Percentiles rank a stretch among this genome's conserved stretches.
phyloP scores from a whole-genome alignment of 768 basidiomycete genomes.

The Mycena galericulata region DNA sequence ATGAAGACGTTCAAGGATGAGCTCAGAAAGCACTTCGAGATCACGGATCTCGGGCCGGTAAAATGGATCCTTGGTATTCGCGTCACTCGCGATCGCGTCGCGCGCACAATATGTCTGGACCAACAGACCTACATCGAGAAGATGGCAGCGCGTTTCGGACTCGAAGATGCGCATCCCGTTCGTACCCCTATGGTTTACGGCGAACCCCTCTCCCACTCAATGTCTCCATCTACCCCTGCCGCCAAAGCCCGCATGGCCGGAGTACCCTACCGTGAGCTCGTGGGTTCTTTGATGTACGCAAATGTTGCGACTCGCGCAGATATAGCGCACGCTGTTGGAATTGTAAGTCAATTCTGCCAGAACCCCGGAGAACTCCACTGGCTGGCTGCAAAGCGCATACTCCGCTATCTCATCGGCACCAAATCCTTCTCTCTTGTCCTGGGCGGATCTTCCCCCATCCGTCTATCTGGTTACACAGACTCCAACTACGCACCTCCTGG shows the following conservation, averaged over 20 bases:
- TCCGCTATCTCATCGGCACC: no score
- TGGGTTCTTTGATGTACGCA: no score
- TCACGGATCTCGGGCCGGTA: conserved; percentile 41
- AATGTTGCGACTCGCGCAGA: no score
- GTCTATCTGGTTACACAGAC: not conserved
- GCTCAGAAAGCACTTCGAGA: no score
- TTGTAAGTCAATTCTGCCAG: no score
- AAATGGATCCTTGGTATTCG: conserved; percentile 41
- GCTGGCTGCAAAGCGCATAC: no score
- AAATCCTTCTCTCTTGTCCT: not conserved
- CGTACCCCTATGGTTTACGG: conserved; percentile 6
- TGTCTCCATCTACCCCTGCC: not conserved
- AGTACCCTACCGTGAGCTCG: not conserved
- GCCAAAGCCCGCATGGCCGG: not conserved
- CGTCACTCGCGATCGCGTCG: conserved; percentile 23
- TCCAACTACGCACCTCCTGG: conserved; percentile 9
- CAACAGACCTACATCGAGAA: no score
- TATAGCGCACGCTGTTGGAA: no score
- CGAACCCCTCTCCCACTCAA: not conserved
- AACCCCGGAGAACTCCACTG: no score
- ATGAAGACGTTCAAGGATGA: conserved; percentile 16
- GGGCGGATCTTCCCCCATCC: not conserved
- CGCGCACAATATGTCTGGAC: not conserved
- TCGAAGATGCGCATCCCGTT: conserved; percentile 3
- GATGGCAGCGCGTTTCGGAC: conserved; percentile 5